A percentile compares a stretch with the other conserved stretches of the same genome.
Conservation (phyloP, 768 basidiomycete genomes). For the Rhodotorula paludigena region DNA sequence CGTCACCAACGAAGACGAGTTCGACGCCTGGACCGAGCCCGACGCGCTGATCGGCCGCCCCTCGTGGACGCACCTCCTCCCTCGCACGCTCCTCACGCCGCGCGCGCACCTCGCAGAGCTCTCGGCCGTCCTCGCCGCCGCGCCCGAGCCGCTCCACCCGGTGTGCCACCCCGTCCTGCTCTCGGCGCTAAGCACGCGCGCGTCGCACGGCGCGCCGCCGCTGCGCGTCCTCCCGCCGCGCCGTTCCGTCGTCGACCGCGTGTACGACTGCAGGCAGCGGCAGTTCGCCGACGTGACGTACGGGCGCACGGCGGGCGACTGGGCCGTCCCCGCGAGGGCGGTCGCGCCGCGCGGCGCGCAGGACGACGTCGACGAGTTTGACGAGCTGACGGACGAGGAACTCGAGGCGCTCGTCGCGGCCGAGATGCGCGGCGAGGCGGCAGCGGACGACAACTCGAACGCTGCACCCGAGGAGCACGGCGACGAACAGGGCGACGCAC, state of each 20-base stretch:
- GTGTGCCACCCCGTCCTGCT: slow-evolving; percentile 28
- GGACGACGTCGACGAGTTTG: not conserved
- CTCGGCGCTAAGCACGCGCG: slow-evolving; percentile 5
- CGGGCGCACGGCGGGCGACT: slow-evolving; percentile 13
- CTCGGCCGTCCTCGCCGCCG: slow-evolving; percentile 1
- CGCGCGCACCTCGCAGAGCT: slow-evolving; percentile 17
- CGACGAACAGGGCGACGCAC: not conserved
- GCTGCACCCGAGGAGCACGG: not conserved
- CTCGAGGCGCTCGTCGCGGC: not conserved
- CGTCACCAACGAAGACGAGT: not conserved
- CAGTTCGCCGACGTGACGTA: slow-evolving; percentile 13
- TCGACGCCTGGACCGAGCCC: slow-evolving; percentile 21
- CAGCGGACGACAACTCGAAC: too few relatives aligned
- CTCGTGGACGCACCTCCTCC: slow-evolving; percentile 16
- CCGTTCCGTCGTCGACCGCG: slow-evolving; percentile 20
- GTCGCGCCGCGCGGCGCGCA: not conserved
- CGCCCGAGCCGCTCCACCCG: slow-evolving; percentile 1
- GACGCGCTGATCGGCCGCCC: slow-evolving; percentile 16
- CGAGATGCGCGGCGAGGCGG: not conserved
- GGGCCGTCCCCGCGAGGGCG: not conserved
- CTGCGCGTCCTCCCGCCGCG: slow-evolving; percentile 21
- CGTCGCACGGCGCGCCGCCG: not conserved
- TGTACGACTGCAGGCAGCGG: slow-evolving; percentile 21
- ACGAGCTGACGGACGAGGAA: not conserved
- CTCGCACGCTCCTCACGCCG: slow-evolving; percentile 24